Base-by-base conservation (phyloP, 2,329 filamentous ascomycete species). In the Aspergillus carbonarius region DNA sequence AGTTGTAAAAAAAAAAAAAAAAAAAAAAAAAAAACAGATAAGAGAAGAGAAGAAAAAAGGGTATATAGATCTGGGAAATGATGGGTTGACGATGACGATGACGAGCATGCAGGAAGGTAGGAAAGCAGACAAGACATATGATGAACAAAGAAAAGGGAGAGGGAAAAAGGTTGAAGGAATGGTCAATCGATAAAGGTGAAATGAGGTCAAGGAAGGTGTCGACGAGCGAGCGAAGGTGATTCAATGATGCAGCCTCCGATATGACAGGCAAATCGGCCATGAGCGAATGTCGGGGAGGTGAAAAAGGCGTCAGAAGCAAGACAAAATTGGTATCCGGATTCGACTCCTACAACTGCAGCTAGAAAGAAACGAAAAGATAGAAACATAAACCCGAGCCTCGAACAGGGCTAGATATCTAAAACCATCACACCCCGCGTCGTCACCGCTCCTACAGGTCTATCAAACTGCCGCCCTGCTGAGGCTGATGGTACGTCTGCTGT, bases 391-490 rank as follows among this genome's bases (percentile, higher is more conserved):
- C 35, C 52, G 9, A 42, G 44, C 53, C 48, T 27, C 52, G 17
- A 39, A 51, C 54, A 48, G 48, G 48, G 32, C 44, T 37, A 49
- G 48, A 56, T 37, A 53, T 56, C 34, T 23, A 17, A 13, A 47
- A 37, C 47, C 27, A 32, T 39, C 54, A 27, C 34, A 34, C 25
- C 42, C n/a, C 25, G n/a, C 18, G 30, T n/a, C 34, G 39, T 25
- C 42, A 9, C 25, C 40, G 27, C 40, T 20, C 30, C 53, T 70
- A 86, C 68, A 88, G 73, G 73, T 88, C 85, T 71, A 88, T 88
- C 76, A 88, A 71, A 70, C 85, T 88, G 55, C 83, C 82, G 58
- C 79, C 75, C 54, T 79, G 78, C 57, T 75, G 74, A 49, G 72
- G 72, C 56, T 78, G 77, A 61, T 77, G 77, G 55, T 76, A 74